Percentiles rank a stretch among this genome's conserved stretches.
phyloP scores from a whole-genome alignment of 495 filamentous ascomycete genomes.

The Daldinia loculata region DNA sequence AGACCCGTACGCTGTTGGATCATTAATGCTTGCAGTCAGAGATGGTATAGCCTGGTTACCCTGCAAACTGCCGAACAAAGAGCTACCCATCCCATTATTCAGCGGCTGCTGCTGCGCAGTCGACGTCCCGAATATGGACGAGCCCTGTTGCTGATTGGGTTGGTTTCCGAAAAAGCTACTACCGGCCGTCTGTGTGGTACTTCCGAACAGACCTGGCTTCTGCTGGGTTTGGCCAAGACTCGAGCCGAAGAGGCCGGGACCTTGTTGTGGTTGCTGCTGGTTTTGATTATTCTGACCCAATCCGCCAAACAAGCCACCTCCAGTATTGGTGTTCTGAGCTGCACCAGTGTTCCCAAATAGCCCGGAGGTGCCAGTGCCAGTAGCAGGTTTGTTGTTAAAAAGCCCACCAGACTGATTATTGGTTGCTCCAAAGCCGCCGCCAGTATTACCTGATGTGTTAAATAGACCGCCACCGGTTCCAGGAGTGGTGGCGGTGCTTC shows the following conservation, averaged over 20 bases:
- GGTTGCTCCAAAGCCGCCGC: slow-evolving; percentile 44
- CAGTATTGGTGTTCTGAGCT: slow-evolving; percentile 49
- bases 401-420: slow-evolving; percentile 58
- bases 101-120: slow-evolving; percentile 59
- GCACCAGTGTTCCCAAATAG: slow-evolving; percentile 56
- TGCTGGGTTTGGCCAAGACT: slow-evolving; percentile 47
- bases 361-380: slow-evolving; percentile 47
- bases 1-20: slow-evolving; percentile 82
- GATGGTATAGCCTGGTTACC: slow-evolving; percentile 60
- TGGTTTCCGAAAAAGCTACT: slow-evolving; percentile 73
- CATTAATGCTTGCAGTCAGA: slow-evolving; percentile 79
- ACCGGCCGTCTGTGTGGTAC: slow-evolving; percentile 46
- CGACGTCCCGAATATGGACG: slow-evolving; percentile 52
- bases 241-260: slow-evolving; percentile 53
- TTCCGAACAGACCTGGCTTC: slow-evolving; percentile 58
- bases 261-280: slow-evolving; percentile 62
- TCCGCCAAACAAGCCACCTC: slow-evolving; percentile 63
- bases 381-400: slow-evolving; percentile 66
- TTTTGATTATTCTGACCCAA: slow-evolving; percentile 60
- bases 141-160: slow-evolving; percentile 53
- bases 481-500: slow-evolving; percentile 48
- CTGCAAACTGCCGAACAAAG: slow-evolving; percentile 55
- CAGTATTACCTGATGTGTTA: slow-evolving; percentile 46
- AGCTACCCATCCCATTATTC: slow-evolving; percentile 53
- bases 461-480: slow-evolving; percentile 57